phyloP scores from a whole-genome alignment of 345 rosid species.

The Balakata baccata region DNA sequence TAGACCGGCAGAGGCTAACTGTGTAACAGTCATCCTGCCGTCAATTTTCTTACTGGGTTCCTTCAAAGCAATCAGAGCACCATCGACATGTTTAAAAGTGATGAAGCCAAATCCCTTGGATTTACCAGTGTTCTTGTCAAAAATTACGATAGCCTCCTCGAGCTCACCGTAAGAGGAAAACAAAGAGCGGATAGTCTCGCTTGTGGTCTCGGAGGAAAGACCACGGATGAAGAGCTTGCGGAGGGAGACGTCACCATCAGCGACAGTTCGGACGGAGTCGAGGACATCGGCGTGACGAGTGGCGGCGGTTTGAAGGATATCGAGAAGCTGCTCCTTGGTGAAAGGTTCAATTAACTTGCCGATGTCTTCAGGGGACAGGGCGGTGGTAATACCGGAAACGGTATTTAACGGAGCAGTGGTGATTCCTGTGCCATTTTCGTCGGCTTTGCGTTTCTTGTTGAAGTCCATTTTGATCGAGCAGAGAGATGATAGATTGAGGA shows the following conservation, averaged over 20 bases:
- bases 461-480: constrained; percentile 19
- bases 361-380: constrained; percentile 25
- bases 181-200: constrained; percentile 23
- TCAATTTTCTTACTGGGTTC: constrained; percentile 47
- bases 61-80: constrained; percentile 24
- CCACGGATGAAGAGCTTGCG: constrained; percentile 31
- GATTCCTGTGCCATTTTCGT: constrained; percentile 21
- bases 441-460: constrained; percentile 30
- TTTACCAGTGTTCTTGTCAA: constrained; percentile 31
- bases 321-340: constrained; percentile 29
- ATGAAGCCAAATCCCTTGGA: constrained; percentile 35
- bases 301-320: constrained; percentile 28
- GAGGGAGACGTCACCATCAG: constrained; percentile 20
- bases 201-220: constrained; percentile 25
- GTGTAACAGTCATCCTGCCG: constrained; percentile 35
- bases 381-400: not conserved
- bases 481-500: not conserved
- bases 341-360: constrained; percentile 30
- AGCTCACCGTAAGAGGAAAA: constrained; percentile 30
- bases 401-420: not conserved
- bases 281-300: constrained; percentile 29
- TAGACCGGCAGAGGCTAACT: constrained; percentile 31
- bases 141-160: constrained; percentile 33
- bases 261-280: constrained; percentile 29
- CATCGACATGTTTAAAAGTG: constrained; percentile 29